Percentiles rank a stretch among this genome's conserved stretches.
phyloP scores from a whole-genome alignment of 768 basidiomycete species.

The Ramaria sp. region DNA sequence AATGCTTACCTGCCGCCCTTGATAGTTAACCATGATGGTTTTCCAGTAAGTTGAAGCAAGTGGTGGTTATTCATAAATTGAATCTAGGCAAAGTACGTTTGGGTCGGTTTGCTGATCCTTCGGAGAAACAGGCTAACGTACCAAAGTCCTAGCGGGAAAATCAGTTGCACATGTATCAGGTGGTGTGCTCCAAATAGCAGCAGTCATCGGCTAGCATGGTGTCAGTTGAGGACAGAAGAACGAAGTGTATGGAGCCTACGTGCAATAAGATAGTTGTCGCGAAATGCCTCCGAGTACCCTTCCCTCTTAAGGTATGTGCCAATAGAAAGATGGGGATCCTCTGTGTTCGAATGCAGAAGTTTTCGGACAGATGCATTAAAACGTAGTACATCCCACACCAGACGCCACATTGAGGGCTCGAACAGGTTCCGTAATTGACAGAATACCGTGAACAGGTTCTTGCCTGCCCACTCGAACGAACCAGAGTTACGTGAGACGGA shows the following conservation, averaged over 20 bases:
- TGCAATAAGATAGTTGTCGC: constrained; percentile 68
- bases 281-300: constrained; percentile 56
- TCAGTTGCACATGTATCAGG: constrained; percentile 58
- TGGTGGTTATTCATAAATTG: constrained; percentile 70
- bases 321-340: constrained; percentile 27
- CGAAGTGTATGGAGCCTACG: constrained; percentile 15
- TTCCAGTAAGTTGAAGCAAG: constrained; percentile 58
- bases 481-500: constrained; percentile 63
- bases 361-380: constrained; percentile 62
- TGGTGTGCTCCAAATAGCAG: constrained; percentile 72
- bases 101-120: not conserved
- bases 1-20: constrained; percentile 52
- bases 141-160: constrained; percentile 61
- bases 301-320: constrained; percentile 50
- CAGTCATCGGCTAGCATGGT: constrained; percentile 56
- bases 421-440: constrained; percentile 53
- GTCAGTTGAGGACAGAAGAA: not conserved
- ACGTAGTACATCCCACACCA: constrained; percentile 59
- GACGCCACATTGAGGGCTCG: constrained; percentile 57
- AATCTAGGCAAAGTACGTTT: constrained; percentile 27
- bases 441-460: constrained; percentile 50
- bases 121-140: constrained; percentile 15
- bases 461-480: constrained; percentile 68
- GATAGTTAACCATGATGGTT: constrained; percentile 65
- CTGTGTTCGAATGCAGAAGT: constrained; percentile 25